Base-by-base conservation (phyloP, 768 basidiomycete species). In the Neoboletus magnificus region DNA sequence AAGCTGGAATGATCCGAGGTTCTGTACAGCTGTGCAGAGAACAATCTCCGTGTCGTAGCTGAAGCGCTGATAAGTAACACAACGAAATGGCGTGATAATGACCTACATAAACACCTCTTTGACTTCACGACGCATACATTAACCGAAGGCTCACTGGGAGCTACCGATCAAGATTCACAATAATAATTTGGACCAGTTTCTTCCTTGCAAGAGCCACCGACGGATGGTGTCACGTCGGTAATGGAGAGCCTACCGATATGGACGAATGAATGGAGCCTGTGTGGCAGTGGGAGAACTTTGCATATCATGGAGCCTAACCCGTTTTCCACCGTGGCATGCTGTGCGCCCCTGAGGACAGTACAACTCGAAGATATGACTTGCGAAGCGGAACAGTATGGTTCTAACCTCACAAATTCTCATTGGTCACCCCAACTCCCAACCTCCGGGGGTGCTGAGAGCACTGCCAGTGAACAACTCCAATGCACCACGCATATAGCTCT, bases 31-130 rank as follows among this genome's bases (percentile, higher is more conserved):
- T 22, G 16, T 13, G 25, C 15, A 16, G 18, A 36, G 3, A 41
- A 41, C 1, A 20, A 44, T 20, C 29, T 30, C 32, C 32, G 22
- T 5, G 18, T 39, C 8, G 32, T 29, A 23, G 25, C n/a, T n/a
- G n/a, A n/a, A n/a, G n/a, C n/a, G n/a, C n/a, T 25, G 47, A 47
- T 29, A 39, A 48, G n/a, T 9, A 39, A n/a, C 35, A 50, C 7
- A 29, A 15, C 10, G n/a, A 1, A 12, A 37, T 35, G 42, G 52
- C 48, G 52, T 39, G 48, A 43, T 32, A 3, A 4, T 5, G 30
- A 33, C 27, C 11, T 29, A 23, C 59, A 27, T 18, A 51, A 55
- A 56, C 40, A 41, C 59, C 59, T 61, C 16, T 40, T 48, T 37
- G 35, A 37, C 46, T 27, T 18, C 30, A 39, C 23, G 11, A 25